These are phyloP conservation scores for Trichoderma koningii DNA, from an alignment of 2,329 filamentous ascomycete species.

Conservation along the genomic window DNA sequence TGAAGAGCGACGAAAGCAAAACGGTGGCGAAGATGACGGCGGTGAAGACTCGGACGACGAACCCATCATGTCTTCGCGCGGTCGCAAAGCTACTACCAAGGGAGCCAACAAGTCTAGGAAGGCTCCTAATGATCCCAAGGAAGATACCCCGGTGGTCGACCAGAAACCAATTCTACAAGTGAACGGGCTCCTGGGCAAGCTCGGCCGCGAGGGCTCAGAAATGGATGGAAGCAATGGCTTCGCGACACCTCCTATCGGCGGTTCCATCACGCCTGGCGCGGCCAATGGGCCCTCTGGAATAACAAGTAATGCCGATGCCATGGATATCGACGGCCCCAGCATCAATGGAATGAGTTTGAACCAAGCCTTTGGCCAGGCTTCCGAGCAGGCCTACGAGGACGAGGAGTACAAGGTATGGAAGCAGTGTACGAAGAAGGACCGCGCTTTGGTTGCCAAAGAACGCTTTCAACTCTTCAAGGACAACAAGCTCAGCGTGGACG, in stretches of 20 bases:
- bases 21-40: constrained; percentile 78
- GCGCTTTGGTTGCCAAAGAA: constrained; percentile 82
- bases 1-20: constrained; percentile 80
- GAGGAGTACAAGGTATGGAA: constrained; percentile 99
- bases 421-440: constrained; percentile 95
- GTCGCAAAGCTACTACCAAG: constrained; percentile 78
- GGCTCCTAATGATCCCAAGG: constrained; percentile 70
- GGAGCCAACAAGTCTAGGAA: constrained; percentile 77
- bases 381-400: constrained; percentile 80
- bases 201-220: constrained; percentile 73
- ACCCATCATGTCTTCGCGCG: constrained; percentile 96
- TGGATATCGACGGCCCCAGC: constrained; percentile 82
- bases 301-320: constrained; percentile 76
- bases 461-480: constrained; percentile 83
- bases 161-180: constrained; percentile 72
- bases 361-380: constrained; percentile 64
- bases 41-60: constrained; percentile 95
- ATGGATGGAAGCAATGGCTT: constrained; percentile 84
- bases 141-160: constrained; percentile 76
- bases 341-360: constrained; percentile 65
- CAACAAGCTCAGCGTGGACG: constrained; percentile 80
- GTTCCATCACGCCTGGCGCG: constrained; percentile 74
- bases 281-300: constrained; percentile 66
- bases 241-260: constrained; percentile 78
- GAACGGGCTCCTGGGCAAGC: constrained; percentile 62